Conservation (phyloP, 495 filamentous ascomycete species). For the Aspergillus sclerotioniger region DNA sequence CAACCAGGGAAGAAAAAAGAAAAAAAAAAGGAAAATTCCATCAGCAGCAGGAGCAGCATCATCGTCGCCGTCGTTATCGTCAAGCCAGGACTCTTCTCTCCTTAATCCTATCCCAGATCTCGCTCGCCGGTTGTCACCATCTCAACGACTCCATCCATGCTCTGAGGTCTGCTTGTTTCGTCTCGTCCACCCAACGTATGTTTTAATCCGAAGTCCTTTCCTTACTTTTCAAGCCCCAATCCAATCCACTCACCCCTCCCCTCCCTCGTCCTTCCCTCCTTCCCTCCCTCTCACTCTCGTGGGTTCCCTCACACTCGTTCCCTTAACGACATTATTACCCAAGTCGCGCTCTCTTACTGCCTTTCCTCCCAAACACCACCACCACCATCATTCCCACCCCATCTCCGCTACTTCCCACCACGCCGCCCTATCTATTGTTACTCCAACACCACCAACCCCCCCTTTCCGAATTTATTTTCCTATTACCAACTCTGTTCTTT, state of each 20-base stretch:
- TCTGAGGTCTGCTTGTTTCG: constrained; percentile 38
- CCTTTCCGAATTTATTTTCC: not conserved
- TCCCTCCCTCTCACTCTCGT: not conserved
- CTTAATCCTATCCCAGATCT: constrained; percentile 18
- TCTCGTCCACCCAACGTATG: constrained; percentile 44
- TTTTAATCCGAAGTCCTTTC: constrained; percentile 16
- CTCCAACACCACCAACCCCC: not conserved
- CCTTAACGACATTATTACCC: constrained; percentile 10
- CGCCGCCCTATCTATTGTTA: not conserved
- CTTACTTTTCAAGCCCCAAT: constrained; percentile 11
- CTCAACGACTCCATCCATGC: constrained; percentile 34
- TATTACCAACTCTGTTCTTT: not conserved
- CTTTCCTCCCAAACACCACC: not conserved
- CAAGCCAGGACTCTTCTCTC: constrained; percentile 14
- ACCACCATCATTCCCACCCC: constrained; percentile 2
- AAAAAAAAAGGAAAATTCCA: constrained; percentile 18
- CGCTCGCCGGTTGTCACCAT: constrained; percentile 27
- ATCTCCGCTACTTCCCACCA: not conserved
- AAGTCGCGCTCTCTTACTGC: not conserved
- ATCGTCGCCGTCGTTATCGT: constrained; percentile 13
- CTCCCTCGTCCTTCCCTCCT: not conserved
- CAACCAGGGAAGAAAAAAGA: constrained; percentile 12
- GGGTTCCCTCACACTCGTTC: not conserved
- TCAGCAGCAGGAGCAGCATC: constrained; percentile 15
- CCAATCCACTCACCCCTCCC: not conserved